Evolutionary conservation across 2,329 filamentous ascomycete genomes (phyloP).

Genomic region (Coleophoma crateriformis): DNA sequence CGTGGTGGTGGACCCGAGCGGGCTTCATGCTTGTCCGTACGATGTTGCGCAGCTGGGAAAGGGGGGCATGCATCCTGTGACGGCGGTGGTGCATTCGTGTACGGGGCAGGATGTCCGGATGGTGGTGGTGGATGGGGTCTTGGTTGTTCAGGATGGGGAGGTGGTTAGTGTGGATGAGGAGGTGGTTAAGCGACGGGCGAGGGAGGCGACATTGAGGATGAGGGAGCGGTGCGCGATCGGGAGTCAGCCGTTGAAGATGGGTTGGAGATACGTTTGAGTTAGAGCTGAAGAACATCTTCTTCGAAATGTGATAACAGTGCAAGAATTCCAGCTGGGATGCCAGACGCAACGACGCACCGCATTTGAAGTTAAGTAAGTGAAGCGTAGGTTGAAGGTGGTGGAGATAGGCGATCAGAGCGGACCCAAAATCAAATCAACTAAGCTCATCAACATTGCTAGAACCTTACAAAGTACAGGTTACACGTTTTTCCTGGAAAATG

Average conservation of each 20-base stretch:
- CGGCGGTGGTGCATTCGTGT: constrained; percentile 4
- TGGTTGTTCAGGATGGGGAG: constrained; percentile 3
- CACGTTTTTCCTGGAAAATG: too few relatives aligned
- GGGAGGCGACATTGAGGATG: not conserved
- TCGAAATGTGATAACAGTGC: too few relatives aligned
- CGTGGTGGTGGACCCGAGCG: constrained; percentile 40
- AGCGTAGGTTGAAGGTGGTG: too few relatives aligned
- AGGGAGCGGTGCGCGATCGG: not conserved
- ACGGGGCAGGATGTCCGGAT: constrained; percentile 3
- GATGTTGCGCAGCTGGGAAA: not conserved
- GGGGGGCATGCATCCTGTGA: constrained; percentile 2
- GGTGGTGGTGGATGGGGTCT: constrained; percentile 6
- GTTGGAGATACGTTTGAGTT: not conserved
- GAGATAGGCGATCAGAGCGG: too few relatives aligned
- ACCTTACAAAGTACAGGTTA: too few relatives aligned
- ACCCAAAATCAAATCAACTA: too few relatives aligned
- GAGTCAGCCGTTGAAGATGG: not conserved
- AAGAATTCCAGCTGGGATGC: too few relatives aligned
- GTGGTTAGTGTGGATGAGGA: constrained; percentile 5
- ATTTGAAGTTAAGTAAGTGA: too few relatives aligned
- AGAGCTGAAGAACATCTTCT: not conserved
- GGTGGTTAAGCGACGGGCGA: not conserved
- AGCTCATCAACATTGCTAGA: too few relatives aligned
- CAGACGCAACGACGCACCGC: too few relatives aligned
- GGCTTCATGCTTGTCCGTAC: constrained; percentile 1